These are phyloP conservation scores for Starmerella potacharoeniae DNA, from an alignment of 805 yeast genomes.

Conservation along the genomic window DNA sequence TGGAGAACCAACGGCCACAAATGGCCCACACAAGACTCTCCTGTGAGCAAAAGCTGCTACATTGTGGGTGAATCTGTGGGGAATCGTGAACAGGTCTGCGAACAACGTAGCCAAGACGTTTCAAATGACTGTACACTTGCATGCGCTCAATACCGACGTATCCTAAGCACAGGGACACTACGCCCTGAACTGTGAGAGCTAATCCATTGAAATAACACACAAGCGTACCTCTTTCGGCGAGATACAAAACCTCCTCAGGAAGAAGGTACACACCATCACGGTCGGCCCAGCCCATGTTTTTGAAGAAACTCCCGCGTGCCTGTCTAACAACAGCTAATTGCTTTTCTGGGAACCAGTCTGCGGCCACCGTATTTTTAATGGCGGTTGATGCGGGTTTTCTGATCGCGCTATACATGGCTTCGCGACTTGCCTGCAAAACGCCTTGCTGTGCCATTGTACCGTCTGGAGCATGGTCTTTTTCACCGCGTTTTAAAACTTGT, in stretches of 20 bases:
- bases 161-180: slow-evolving; percentile 41
- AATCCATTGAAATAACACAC: slow-evolving; percentile 32
- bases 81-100: slow-evolving; percentile 16
- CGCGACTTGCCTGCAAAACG: slow-evolving; percentile 42
- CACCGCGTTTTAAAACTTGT: slow-evolving; percentile 47
- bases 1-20: slow-evolving; percentile 1
- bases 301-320: slow-evolving; percentile 65
- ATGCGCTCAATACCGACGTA: slow-evolving; percentile 14
- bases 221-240: slow-evolving; percentile 69
- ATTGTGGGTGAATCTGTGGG: not conserved
- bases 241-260: slow-evolving; percentile 61
- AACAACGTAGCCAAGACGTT: slow-evolving; percentile 68
- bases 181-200: slow-evolving; percentile 49
- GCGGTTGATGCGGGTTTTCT: slow-evolving; percentile 28
- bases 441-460: slow-evolving; percentile 46
- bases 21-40: slow-evolving; percentile 6
- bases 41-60: not conserved
- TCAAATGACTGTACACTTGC: slow-evolving; percentile 60
- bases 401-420: slow-evolving; percentile 65
- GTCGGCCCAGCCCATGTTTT: slow-evolving; percentile 57
- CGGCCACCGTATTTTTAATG: slow-evolving; percentile 42
- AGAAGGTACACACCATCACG: slow-evolving; percentile 41
- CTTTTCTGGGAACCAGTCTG: slow-evolving; percentile 35
- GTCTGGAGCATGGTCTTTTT: slow-evolving; percentile 77
- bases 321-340: slow-evolving; percentile 33